These are phyloP conservation scores for Pterocarpus santalinus DNA, from an alignment of 306 rosid species.

Conservation along the genomic window DNA sequence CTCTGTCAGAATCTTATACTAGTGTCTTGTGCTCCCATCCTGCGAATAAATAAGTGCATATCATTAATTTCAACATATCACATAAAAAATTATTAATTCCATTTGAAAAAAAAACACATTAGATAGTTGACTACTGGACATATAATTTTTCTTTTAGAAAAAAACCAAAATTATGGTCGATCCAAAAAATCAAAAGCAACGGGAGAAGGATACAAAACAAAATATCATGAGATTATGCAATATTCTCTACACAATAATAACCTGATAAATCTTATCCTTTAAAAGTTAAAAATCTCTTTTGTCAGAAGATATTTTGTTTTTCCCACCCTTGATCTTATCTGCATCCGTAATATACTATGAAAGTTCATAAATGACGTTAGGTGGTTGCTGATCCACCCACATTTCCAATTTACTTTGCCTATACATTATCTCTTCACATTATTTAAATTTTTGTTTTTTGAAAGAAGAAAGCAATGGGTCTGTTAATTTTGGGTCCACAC, in stretches of 20 bases:
- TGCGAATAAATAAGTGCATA: no score
- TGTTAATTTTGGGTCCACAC: conserved; percentile 50
- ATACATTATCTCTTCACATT: conserved; percentile 29
- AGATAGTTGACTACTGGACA: background rate
- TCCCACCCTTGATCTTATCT: conserved; percentile 46
- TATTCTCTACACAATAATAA: conserved; percentile 36
- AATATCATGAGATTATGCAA: conserved; percentile 27
- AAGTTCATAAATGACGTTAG: conserved; percentile 58
- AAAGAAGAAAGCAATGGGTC: conserved; percentile 29
- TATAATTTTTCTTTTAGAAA: background rate
- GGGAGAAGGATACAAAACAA: conserved; percentile 18
- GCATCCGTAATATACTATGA: conserved; percentile 37
- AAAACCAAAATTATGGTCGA: background rate
- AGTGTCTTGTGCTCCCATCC: no score
- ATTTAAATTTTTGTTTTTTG: background rate
- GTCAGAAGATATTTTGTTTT: conserved; percentile 51
- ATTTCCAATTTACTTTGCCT: conserved; percentile 43
- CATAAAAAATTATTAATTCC: no score
- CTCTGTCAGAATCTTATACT: no score
- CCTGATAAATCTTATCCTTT: conserved; percentile 37
- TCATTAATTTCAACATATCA: no score
- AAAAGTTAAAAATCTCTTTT: conserved; percentile 36
- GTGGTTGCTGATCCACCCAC: conserved; percentile 59
- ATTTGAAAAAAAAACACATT: background rate
- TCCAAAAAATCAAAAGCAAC: background rate